phyloP scores from a whole-genome alignment of 345 rosid genomes.

The Eucalyptus fibrosa region DNA sequence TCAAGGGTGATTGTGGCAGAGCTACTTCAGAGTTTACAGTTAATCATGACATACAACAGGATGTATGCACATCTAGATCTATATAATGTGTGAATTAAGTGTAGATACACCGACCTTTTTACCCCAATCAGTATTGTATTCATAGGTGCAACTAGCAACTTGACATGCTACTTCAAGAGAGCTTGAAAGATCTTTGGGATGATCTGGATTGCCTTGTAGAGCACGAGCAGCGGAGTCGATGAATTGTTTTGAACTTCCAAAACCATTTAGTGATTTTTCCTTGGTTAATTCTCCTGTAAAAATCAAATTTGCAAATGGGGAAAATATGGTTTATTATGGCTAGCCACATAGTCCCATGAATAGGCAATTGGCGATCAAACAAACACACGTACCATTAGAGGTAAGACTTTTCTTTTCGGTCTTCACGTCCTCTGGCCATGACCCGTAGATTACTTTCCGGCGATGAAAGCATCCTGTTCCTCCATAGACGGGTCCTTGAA shows the following conservation, averaged over 20 bases:
- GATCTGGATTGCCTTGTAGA: constrained; percentile 14
- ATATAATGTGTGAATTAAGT: neutral
- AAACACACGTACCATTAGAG: neutral
- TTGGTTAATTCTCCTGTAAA: neutral
- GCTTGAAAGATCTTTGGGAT: neutral
- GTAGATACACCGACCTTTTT: constrained; percentile 10
- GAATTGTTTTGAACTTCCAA: constrained; percentile 38
- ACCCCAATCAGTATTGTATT: constrained; percentile 42
- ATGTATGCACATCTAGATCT: too few relatives aligned
- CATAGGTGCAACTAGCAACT: constrained; percentile 31
- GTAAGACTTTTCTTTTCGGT: neutral
- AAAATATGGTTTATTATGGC: neutral
- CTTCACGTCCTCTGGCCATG: constrained; percentile 8
- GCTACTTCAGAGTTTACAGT: neutral
- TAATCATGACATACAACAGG: too few relatives aligned
- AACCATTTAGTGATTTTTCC: neutral
- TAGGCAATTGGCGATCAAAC: neutral
- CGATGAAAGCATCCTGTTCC: constrained; percentile 60
- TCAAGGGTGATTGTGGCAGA: rapidly evolving
- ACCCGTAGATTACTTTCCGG: constrained; percentile 49
- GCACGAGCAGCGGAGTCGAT: constrained; percentile 17
- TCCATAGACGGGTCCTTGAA: constrained; percentile 35
- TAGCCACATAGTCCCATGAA: neutral
- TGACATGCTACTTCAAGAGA: constrained; percentile 14
- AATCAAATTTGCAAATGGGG: neutral